Conservation (phyloP, 306 rosid species). For the Corylus heterophylla region DNA sequence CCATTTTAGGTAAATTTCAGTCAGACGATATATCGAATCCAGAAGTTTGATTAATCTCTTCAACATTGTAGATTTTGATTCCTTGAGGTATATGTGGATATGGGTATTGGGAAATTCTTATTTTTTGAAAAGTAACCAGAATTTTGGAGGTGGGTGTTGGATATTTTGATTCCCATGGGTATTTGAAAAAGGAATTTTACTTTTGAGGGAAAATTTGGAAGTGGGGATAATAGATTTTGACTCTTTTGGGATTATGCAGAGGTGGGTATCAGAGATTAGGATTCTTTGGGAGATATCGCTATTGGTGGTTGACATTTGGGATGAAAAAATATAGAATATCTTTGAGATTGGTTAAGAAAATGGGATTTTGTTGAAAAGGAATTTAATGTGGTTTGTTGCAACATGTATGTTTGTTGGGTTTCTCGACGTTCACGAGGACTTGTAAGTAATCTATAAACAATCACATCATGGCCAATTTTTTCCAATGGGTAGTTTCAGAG, state of each 20-base stretch:
- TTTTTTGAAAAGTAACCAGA: background rate
- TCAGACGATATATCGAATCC: background rate
- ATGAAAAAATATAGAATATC: background rate
- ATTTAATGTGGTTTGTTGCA: background rate
- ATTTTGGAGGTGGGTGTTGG: constrained; percentile 12
- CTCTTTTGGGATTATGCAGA: constrained; percentile 26
- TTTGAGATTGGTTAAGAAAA: constrained; percentile 7
- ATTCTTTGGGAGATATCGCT: constrained; percentile 13
- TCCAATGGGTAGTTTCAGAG: constrained; percentile 33
- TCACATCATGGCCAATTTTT: background rate
- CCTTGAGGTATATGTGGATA: constrained; percentile 11
- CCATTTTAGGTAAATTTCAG: constrained; percentile 38
- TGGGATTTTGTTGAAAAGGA: constrained; percentile 9
- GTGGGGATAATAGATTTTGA: constrained; percentile 27
- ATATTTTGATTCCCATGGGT: constrained; percentile 17
- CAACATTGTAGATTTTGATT: constrained; percentile 28
- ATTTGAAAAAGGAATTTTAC: constrained; percentile 7
- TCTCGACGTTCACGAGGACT: constrained; percentile 52
- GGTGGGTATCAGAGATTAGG: constrained; percentile 22
- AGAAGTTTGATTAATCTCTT: constrained; percentile 29
- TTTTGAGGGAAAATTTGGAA: constrained; percentile 6
- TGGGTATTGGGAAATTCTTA: constrained; percentile 19
- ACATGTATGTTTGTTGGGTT: constrained; percentile 32
- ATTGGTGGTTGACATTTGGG: constrained; percentile 16
- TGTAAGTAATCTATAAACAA: constrained; percentile 25